Percentiles rank a stretch among this genome's conserved stretches.
These are phyloP conservation scores for Penicillium pancosmium DNA, from an alignment of 495 filamentous ascomycete species.

Conservation along the genomic window DNA sequence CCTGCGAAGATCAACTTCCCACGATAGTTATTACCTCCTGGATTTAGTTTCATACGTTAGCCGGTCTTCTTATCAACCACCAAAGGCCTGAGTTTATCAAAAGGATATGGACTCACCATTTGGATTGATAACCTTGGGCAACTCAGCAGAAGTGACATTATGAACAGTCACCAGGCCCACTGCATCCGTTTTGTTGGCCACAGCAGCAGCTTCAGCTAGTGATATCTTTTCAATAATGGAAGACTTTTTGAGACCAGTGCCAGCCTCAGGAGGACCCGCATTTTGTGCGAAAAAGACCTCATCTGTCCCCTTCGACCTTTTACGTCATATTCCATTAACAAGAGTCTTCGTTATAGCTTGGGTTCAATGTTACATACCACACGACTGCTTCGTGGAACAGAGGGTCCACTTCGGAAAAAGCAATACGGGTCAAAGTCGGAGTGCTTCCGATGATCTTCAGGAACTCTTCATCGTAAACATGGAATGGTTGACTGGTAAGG, in stretches of 20 bases:
- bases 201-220: conserved; percentile 38
- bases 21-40: conserved; percentile 53
- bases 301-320: conserved; percentile 44
- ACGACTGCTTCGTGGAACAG: conserved; percentile 55
- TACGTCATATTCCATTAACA: neutral
- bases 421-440: conserved; percentile 26
- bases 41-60: neutral
- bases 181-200: conserved; percentile 43
- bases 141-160: conserved; percentile 28
- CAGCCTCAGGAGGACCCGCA: conserved; percentile 45
- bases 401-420: conserved; percentile 34
- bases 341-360: neutral
- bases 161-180: conserved; percentile 43
- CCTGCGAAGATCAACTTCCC: conserved; percentile 47
- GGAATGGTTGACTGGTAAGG: conserved; percentile 31
- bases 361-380: conserved; percentile 37
- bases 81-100: no score
- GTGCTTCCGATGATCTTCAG: conserved; percentile 20
- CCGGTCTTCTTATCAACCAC: neutral
- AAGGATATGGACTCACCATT: conserved; percentile 42
- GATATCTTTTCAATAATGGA: conserved; percentile 53
- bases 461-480: conserved; percentile 27
- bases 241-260: conserved; percentile 55
- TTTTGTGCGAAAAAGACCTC: conserved; percentile 58
- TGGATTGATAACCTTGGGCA: conserved; percentile 46